Conservation (phyloP, 176 grass and related monocot species). For the Metroxylon sagu region DNA sequence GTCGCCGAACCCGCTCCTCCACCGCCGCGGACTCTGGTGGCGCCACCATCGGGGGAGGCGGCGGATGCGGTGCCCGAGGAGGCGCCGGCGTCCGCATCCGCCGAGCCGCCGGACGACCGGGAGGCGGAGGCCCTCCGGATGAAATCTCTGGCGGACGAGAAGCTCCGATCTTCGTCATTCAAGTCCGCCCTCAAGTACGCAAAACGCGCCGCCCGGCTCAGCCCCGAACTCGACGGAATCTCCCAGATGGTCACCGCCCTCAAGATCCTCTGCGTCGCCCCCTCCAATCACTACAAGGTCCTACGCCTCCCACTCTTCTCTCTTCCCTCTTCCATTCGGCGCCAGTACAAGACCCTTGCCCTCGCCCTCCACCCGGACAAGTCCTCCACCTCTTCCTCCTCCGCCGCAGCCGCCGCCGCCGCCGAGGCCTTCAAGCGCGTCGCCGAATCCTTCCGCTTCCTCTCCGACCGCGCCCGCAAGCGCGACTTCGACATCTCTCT, state of each 20-base stretch:
- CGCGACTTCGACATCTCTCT: slow-evolving; percentile 11
- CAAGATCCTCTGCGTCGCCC: slow-evolving; percentile 48
- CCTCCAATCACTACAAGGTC: slow-evolving; percentile 37
- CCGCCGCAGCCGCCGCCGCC: neutral
- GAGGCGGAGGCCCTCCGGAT: slow-evolving; percentile 25
- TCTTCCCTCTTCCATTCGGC: slow-evolving; percentile 20
- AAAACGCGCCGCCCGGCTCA: slow-evolving; percentile 45
- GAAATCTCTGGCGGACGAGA: slow-evolving; percentile 40
- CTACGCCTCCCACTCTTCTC: slow-evolving; percentile 36
- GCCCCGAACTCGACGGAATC: slow-evolving; percentile 19
- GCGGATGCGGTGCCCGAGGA: neutral
- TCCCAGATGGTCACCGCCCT: slow-evolving; percentile 33
- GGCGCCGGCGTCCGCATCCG: neutral
- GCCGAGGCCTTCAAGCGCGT: slow-evolving; percentile 46
- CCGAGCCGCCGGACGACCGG: neutral
- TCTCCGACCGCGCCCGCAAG: slow-evolving; percentile 30
- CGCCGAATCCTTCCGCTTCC: slow-evolving; percentile 43
- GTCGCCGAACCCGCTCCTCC: too few relatives aligned
- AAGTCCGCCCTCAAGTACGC: slow-evolving; percentile 58
- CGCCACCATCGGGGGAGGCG: slow-evolving; percentile 18
- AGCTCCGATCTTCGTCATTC: slow-evolving; percentile 32
- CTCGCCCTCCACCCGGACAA: slow-evolving; percentile 39
- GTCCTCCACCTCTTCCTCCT: neutral
- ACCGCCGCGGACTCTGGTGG: neutral
- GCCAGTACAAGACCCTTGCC: slow-evolving; percentile 64